Evolutionary conservation across 2,329 filamentous ascomycete genomes (phyloP).

Genomic region (Amylocarpus encephaloides): DNA sequence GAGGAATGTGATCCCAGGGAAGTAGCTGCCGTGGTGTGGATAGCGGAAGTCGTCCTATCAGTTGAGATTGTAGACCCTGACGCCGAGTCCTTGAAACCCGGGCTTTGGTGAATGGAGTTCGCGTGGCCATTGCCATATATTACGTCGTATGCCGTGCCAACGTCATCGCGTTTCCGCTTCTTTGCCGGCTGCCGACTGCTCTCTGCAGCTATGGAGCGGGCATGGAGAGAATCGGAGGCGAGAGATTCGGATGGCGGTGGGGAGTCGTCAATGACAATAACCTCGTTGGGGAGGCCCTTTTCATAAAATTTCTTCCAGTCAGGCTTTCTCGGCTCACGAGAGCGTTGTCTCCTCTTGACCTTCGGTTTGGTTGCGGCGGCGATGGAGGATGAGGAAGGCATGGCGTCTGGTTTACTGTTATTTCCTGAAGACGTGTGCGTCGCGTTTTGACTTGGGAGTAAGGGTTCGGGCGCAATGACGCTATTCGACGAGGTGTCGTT

Average conservation of each 20-base stretch:
- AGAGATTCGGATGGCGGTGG: slow-evolving; percentile 38
- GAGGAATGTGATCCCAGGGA: slow-evolving; percentile 66
- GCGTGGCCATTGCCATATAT: slow-evolving; percentile 64
- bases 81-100: slow-evolving; percentile 59
- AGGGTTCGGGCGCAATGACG: slow-evolving; percentile 21
- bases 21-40: slow-evolving; percentile 84
- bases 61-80: slow-evolving; percentile 71
- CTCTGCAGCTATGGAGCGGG: slow-evolving; percentile 26
- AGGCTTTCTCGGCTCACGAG: slow-evolving; percentile 47
- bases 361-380: slow-evolving; percentile 25
- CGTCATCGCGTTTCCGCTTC: slow-evolving; percentile 53
- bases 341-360: slow-evolving; percentile 34
- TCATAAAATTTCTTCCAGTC: slow-evolving; percentile 79
- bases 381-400: slow-evolving; percentile 31
- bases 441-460: slow-evolving; percentile 20
- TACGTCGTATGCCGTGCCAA: slow-evolving; percentile 55
- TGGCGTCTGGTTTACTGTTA: slow-evolving; percentile 31
- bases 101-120: slow-evolving; percentile 66
- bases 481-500: slow-evolving; percentile 25
- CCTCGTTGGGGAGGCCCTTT: slow-evolving; percentile 75
- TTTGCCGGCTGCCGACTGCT: slow-evolving; percentile 63
- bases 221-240: slow-evolving; percentile 35
- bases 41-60: slow-evolving; percentile 72
- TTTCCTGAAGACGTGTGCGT: slow-evolving; percentile 18
- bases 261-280: slow-evolving; percentile 74